Base-by-base conservation (phyloP, 2,329 filamentous ascomycete species). In the Monilinia laxa region DNA sequence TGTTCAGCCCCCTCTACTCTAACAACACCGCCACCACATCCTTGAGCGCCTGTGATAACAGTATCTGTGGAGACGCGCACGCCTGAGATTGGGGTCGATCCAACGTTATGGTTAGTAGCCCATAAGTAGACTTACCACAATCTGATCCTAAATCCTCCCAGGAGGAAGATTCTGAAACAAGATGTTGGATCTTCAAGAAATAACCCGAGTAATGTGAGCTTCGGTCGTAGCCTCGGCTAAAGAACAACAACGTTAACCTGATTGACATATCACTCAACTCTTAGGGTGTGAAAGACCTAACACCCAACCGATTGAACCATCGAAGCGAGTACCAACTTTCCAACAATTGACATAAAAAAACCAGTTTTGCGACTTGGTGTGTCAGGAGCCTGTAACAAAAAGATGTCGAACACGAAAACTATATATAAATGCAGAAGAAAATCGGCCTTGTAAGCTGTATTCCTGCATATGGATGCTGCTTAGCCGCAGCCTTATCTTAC, bases 401-500 rank as follows among this genome's bases (percentile, higher is more conserved):
- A 11, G 12, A 38, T 49, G 7, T 60, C 28, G 1, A 60, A 51
- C 28, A 60, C 35, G 28, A 49, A 2, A 49, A 49, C 12, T 49
- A 38, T 51, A 51, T 18, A 60, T 18, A 49, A 60, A 20, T 18
- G 5, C 47, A 25, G 6, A 51, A 59, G 18, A 14, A 31, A 31
- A 31, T 31, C 23, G 18, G 6, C 18, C 18, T 47, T 40, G 38
- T 40, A 40, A 40, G 38, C 38, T 60, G 20, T 23, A 31, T 25
- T 5, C 57, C 35, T 49, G 28, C 25, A 49, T 49, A 23, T 38
- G 25, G 28, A 59, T 47, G 58, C 45, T 47, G 58, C 45, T 60
- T 51, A 60, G 58, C 58, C 45, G 28, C 58, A 62, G 58, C 58
- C n/a, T 62, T 62, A 40, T 51, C 45, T 62, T 47, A 62, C 58